Evolutionary conservation across 73 alveolate genomes (phyloP).

Genomic region (Paraurostyla sp.): DNA sequence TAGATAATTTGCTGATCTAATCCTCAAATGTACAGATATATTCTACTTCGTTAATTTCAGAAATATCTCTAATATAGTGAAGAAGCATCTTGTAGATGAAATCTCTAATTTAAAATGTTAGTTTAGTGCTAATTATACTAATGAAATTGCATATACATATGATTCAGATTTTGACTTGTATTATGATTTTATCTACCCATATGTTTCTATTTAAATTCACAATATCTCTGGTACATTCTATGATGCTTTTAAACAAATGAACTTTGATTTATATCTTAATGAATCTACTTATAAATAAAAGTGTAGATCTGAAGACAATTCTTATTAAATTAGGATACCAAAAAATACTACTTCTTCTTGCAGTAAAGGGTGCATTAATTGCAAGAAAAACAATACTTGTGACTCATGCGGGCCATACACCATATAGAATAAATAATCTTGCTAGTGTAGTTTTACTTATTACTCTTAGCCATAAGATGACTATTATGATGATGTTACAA

Average conservation of each 20-base stretch:
- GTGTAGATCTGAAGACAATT: too few species aligned
- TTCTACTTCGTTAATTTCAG: conserved; percentile 1
- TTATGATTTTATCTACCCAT: too few species aligned
- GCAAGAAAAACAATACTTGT: too few species aligned
- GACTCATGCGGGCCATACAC: too few species aligned
- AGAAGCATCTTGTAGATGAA: background rate
- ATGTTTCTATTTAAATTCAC: background rate
- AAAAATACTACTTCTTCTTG: too few species aligned
- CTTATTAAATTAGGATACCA: too few species aligned
- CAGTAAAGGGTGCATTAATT: too few species aligned
- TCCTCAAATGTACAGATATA: background rate
- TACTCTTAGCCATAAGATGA: too few species aligned
- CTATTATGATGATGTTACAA: background rate
- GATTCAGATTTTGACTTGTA: too few species aligned
- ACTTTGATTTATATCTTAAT: background rate
- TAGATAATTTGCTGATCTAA: too few species aligned
- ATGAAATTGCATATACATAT: background rate
- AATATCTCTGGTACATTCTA: background rate
- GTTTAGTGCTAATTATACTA: background rate
- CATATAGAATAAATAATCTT: too few species aligned
- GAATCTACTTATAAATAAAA: background rate
- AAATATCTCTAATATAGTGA: background rate
- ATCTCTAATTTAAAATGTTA: background rate
- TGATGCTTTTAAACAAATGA: background rate
- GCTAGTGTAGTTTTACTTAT: too few species aligned